Conservation (phyloP, 306 rosid species). For the Quercus cerris region DNA sequence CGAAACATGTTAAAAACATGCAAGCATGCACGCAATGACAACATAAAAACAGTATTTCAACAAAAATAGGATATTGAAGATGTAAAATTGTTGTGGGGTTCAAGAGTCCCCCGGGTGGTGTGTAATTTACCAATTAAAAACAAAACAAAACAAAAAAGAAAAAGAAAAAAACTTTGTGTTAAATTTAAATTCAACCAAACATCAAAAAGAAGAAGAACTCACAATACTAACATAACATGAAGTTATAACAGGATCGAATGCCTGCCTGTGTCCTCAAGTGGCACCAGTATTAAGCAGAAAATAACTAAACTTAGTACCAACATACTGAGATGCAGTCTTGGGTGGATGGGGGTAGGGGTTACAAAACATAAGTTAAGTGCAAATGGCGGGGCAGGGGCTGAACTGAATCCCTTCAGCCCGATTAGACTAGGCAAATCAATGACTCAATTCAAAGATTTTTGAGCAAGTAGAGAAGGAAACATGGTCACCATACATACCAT, state of each 20-base stretch:
- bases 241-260: not conserved
- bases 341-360: too few species aligned
- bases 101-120: too few species aligned
- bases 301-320: not conserved
- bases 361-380: too few species aligned
- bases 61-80: not conserved
- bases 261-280: not conserved
- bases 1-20: not conserved
- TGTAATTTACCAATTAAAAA: too few species aligned
- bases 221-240: not conserved
- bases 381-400: too few species aligned
- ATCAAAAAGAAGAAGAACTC: not conserved
- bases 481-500: too few species aligned
- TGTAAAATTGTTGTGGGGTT: not conserved
- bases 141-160: too few species aligned
- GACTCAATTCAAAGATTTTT: too few species aligned
- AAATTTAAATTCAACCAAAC: not conserved
- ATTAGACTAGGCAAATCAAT: too few species aligned
- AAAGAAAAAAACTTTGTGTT: not conserved
- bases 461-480: too few species aligned
- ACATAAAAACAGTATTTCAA: not conserved
- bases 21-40: not conserved
- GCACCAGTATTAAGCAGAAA: not conserved
- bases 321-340: not conserved
- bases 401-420: too few species aligned